Evolutionary conservation across 2,329 filamentous ascomycete species (phyloP).

Genomic region (Aureobasidium sp.): DNA sequence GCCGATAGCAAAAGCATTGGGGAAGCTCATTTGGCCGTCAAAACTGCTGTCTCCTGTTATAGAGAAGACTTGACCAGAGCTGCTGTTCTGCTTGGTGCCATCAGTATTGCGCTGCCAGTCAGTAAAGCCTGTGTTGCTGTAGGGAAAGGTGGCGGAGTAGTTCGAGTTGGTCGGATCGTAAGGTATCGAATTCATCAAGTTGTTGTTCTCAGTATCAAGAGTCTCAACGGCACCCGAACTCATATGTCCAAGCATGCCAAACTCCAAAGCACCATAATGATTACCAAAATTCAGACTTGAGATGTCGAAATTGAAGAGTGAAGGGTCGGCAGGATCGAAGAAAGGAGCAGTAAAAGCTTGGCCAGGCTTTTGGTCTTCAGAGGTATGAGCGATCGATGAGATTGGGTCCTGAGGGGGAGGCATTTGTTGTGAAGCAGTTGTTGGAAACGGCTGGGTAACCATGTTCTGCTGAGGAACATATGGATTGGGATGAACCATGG

Average conservation of each 20-base stretch:
- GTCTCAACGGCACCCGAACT: conserved; percentile 61
- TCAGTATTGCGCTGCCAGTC: conserved; percentile 29
- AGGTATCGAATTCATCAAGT: conserved; percentile 25
- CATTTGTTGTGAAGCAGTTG: conserved; percentile 40
- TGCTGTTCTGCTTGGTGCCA: conserved; percentile 37
- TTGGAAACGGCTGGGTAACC: background rate
- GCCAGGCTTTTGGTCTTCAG: conserved; percentile 31
- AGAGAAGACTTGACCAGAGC: conserved; percentile 35
- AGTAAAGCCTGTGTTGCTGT: conserved; percentile 17
- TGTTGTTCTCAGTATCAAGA: conserved; percentile 23
- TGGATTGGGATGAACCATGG: conserved; percentile 31
- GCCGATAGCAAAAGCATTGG: conserved; percentile 55
- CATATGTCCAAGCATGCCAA: conserved; percentile 95
- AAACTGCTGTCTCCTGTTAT: conserved; percentile 31
- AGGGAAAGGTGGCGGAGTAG: conserved; percentile 20
- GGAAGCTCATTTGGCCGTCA: conserved; percentile 31
- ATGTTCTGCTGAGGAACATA: conserved; percentile 39
- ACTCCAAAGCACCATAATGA: conserved; percentile 90
- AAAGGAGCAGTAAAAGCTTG: conserved; percentile 49
- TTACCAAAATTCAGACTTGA: conserved; percentile 93
- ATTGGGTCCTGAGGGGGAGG: conserved; percentile 37
- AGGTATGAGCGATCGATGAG: conserved; percentile 40
- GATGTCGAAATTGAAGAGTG: conserved; percentile 91
- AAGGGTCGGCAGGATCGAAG: conserved; percentile 87
- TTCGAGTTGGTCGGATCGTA: conserved; percentile 23